A percentile compares a stretch with the other conserved stretches of the same genome.
These are phyloP conservation scores for Syzygium aqueum DNA, from an alignment of 345 rosid genomes.

Conservation along the genomic window DNA sequence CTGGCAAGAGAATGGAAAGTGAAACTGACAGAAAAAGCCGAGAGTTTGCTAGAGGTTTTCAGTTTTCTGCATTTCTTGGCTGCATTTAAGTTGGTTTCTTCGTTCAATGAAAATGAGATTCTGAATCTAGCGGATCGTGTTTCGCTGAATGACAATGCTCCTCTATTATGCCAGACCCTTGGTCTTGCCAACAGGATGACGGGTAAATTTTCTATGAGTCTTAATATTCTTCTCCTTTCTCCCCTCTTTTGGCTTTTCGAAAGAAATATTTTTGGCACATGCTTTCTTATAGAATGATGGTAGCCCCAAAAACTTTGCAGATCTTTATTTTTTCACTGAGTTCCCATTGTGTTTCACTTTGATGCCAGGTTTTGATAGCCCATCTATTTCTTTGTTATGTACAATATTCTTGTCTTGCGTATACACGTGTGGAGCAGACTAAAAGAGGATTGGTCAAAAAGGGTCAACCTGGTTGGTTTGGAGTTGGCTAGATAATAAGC, in stretches of 20 bases:
- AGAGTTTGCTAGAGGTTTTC: slow-evolving; percentile 23
- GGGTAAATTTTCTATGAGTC: neutral
- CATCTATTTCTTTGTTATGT: neutral
- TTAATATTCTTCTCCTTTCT: neutral
- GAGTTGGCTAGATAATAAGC: neutral
- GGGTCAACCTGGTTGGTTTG: neutral
- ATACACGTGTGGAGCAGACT: neutral
- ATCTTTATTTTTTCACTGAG: neutral
- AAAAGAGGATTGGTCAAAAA: neutral
- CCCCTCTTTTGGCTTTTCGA: neutral
- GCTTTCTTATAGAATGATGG: neutral
- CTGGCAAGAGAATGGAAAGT: slow-evolving; percentile 29
- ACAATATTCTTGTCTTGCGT: neutral
- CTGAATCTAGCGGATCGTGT: slow-evolving; percentile 11
- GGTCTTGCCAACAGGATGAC: slow-evolving; percentile 1
- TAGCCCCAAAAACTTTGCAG: neutral
- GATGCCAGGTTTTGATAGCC: neutral
- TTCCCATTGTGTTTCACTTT: neutral
- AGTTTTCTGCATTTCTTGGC: slow-evolving; percentile 26
- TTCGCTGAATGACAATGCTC: slow-evolving; percentile 10
- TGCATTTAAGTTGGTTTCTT: slow-evolving; percentile 24
- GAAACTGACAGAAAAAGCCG: slow-evolving; percentile 9
- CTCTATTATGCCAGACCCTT: slow-evolving; percentile 16
- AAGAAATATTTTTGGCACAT: neutral
- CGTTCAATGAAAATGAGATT: slow-evolving; percentile 16